Base-by-base conservation (phyloP, 352 stramenopile genomes). In the Thalassiosira mediterranea region DNA sequence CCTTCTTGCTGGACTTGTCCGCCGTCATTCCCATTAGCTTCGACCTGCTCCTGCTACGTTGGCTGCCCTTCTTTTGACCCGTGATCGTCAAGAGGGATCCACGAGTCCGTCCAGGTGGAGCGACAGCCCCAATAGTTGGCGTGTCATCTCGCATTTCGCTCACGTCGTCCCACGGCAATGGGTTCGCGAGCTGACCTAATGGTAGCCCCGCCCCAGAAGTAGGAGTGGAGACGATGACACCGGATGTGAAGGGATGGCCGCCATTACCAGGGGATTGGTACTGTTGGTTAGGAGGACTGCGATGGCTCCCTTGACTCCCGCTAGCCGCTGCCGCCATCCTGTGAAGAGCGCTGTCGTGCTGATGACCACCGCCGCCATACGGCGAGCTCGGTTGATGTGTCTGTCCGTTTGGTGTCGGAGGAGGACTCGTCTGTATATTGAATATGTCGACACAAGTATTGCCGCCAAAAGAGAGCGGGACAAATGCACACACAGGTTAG, bases 31-130 rank as follows among this genome's bases (percentile, higher is more conserved):
- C n/a, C n/a, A n/a, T n/a, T n/a, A 52, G 34, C 11, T 53, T 66
- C n/a, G 32, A 64, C 19, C 11, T 46, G 37, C 37, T 44, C 37
- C 15, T 37, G 58, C 4, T 68, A 17, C 49, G 3, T 34, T 26
- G 2, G 49, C 23, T 3, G 49, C 19, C n/a, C 19, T 19, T 32
- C 37, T 8, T 15, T 15, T 44, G 8, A 8, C 8, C 8, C 15
- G 8, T 44, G 37, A 8, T 15, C 37, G 8, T 44, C 37, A 15
- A 44, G 8, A 44, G 37, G 8, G 37, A 8, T 15, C 37, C 8
- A 15, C 37, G 37, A n/a, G n/a, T n/a, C 15, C 37, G 37, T 44
- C 37, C 37, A 15, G 37, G 15, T 44, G 8, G 8, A 44, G 37
- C 8, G 8, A 15, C 37, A 44, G 8, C 37, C 15, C 15, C 8